phyloP scores from a whole-genome alignment of 768 basidiomycete genomes.

The Dioszegia aurantiaca region DNA sequence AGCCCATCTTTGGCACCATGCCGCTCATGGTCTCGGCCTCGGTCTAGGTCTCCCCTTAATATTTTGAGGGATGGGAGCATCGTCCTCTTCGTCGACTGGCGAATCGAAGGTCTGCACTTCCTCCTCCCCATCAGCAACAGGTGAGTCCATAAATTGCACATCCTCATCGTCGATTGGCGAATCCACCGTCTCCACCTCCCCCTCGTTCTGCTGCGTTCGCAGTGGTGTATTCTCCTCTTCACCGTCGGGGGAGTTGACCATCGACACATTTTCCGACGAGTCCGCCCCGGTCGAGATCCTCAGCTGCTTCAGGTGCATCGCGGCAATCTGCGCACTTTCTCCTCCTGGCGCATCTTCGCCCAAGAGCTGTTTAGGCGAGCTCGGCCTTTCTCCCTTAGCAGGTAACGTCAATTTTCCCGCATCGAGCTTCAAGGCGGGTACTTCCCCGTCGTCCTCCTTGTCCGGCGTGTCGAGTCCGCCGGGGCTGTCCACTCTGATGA shows the following conservation, averaged over 20 bases:
- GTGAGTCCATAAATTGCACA: neutral
- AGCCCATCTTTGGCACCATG: neutral
- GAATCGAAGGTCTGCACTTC: slow-evolving; percentile 15
- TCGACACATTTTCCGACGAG: neutral
- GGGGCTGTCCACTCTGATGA: slow-evolving; percentile 4
- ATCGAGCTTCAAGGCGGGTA: slow-evolving; percentile 3
- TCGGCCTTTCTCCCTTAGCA: slow-evolving; percentile 1
- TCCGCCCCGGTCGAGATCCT: slow-evolving; percentile 1
- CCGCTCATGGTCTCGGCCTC: slow-evolving; percentile 8
- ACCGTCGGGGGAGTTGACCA: neutral
- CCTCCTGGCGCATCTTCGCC: neutral
- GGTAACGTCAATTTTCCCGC: neutral
- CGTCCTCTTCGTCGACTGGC: slow-evolving; percentile 2
- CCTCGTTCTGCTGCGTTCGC: neutral
- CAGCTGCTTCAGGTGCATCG: neutral
- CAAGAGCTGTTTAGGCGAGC: neutral
- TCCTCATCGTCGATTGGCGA: slow-evolving; percentile 12
- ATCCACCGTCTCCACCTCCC: slow-evolving; percentile 16
- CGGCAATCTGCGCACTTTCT: neutral
- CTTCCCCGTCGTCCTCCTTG: slow-evolving; percentile 14
- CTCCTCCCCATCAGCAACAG: slow-evolving; percentile 11
- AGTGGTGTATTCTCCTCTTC: slow-evolving; percentile 4
- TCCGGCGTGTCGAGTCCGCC: neutral
- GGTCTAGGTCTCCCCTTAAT: slow-evolving; percentile 8
- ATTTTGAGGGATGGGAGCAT: neutral